Conservation (phyloP, 805 yeast species). For the Cyberlindnera veronae region DNA sequence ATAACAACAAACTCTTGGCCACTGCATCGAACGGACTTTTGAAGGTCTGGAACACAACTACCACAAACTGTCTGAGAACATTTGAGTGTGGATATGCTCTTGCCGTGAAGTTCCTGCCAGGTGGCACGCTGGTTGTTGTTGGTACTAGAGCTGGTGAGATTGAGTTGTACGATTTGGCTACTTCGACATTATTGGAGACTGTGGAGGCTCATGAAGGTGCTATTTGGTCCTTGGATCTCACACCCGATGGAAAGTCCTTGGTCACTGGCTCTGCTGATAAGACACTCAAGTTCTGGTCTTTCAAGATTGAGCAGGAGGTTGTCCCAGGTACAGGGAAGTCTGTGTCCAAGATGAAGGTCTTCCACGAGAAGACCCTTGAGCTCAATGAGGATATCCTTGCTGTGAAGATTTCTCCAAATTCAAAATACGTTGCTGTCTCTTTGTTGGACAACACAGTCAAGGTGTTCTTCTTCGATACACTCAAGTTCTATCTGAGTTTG, state of each 20-base stretch:
- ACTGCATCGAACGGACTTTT: slow-evolving; percentile 89
- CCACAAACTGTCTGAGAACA: slow-evolving; percentile 75
- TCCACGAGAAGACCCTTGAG: slow-evolving; percentile 80
- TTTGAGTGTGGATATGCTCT: slow-evolving; percentile 88
- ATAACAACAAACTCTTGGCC: slow-evolving; percentile 75
- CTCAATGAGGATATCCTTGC: slow-evolving; percentile 80
- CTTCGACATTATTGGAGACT: slow-evolving; percentile 67
- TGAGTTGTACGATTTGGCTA: slow-evolving; percentile 81
- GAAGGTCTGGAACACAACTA: slow-evolving; percentile 82
- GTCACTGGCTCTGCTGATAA: slow-evolving; percentile 96
- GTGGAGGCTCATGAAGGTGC: slow-evolving; percentile 81
- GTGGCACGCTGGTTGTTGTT: slow-evolving; percentile 80
- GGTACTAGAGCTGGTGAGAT: slow-evolving; percentile 88
- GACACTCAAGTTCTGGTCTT: slow-evolving; percentile 83
- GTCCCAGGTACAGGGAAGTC: slow-evolving; percentile 63
- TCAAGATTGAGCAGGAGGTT: slow-evolving; percentile 60
- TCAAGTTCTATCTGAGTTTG: slow-evolving; percentile 82
- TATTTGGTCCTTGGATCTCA: slow-evolving; percentile 86
- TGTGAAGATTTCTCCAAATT: slow-evolving; percentile 77
- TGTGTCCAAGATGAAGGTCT: slow-evolving; percentile 52
- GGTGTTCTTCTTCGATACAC: slow-evolving; percentile 81
- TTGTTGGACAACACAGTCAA: slow-evolving; percentile 93
- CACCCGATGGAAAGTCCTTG: slow-evolving; percentile 79
- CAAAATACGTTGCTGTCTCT: slow-evolving; percentile 75
- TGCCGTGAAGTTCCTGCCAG: slow-evolving; percentile 80